Base-by-base conservation (phyloP, 306 rosid genomes). In the Fragaria nilgerrensis region DNA sequence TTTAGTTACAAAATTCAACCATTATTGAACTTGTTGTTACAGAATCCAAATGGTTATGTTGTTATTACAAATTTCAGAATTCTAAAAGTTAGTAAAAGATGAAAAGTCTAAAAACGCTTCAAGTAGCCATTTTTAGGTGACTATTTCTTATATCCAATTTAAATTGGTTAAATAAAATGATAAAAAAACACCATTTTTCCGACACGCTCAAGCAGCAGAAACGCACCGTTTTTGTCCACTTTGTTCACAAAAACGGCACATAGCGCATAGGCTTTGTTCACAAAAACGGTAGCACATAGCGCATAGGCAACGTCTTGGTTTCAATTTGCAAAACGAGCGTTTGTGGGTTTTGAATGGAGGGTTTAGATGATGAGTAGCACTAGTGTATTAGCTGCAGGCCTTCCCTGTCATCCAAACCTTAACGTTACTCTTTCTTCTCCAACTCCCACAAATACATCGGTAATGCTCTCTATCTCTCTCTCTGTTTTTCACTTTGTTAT, bases 321-420 rank as follows among this genome's bases (percentile, higher is more conserved):
- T n/a, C 9, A 50, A 8, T 20, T n/a, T n/a, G 27, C 27, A n/a
- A 47, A 23, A 70, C 41, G 58, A 70, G 74, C 74, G 74, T 45
- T 47, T 70, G 23, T 23, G 73, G 39, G 50, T 19, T 66, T 63
- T 50, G 63, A 64, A 13, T 15, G 77, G 66, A 37, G 44, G 2
- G 62, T 9, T 50, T 73, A 47, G 80, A 72, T 65, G 81, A 90
- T 88, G 96, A 82, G 79, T 43, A 73, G 15, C 36, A 25, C 66
- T 10, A 45, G 5, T 61, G 83, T 75, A 59, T 66, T 72, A 7
- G 37, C 15, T 27, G 73, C 83, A 55, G 53, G 81, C 47, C 74
- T 88, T 22, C 78, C 75, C 59, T 48, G 63, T 53, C 78, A 73
- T 76, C 87, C 85, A 20, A 70, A 75, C 72, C 75, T 78, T 9